Percentiles rank a stretch among this genome's conserved stretches.
Conservation (phyloP, 495 filamentous ascomycete species). For the Jackrogersella minutella region DNA sequence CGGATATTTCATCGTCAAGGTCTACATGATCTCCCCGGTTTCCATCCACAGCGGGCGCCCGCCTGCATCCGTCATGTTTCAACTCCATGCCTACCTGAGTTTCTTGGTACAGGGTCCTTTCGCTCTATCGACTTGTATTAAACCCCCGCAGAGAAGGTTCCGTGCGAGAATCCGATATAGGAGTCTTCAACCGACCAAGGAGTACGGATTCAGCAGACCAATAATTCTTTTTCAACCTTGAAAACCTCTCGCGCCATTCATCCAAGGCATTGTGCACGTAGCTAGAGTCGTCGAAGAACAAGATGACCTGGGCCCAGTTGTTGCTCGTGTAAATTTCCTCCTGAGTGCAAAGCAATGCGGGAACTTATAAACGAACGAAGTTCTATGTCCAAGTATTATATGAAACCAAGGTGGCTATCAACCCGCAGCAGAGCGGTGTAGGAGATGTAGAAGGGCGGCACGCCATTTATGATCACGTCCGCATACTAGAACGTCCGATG, state of each 20-base stretch:
- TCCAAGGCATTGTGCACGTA: too few species aligned
- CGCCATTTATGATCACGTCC: too few species aligned
- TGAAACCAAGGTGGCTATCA: background rate
- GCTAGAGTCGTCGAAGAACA: too few species aligned
- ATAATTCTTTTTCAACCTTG: too few species aligned
- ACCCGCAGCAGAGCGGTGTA: background rate
- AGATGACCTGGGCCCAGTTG: too few species aligned
- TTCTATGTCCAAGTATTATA: background rate
- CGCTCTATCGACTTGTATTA: background rate
- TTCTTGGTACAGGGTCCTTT: background rate
- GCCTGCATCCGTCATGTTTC: background rate
- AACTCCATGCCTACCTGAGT: conserved; percentile 15
- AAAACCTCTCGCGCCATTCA: too few species aligned
- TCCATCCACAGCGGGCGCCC: background rate
- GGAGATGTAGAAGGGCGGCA: background rate
- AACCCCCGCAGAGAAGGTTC: background rate
- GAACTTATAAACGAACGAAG: background rate
- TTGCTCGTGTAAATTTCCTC: too few species aligned
- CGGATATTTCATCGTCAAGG: background rate
- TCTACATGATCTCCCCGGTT: background rate
- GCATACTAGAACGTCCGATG: background rate
- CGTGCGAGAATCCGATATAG: background rate
- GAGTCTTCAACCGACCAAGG: too few species aligned
- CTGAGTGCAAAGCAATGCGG: too few species aligned
- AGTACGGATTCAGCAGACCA: too few species aligned